Percentiles rank a stretch among this genome's conserved stretches.
phyloP scores from a whole-genome alignment of 1,284 basidiomycete genomes.

The Ganoderma multipileum region DNA sequence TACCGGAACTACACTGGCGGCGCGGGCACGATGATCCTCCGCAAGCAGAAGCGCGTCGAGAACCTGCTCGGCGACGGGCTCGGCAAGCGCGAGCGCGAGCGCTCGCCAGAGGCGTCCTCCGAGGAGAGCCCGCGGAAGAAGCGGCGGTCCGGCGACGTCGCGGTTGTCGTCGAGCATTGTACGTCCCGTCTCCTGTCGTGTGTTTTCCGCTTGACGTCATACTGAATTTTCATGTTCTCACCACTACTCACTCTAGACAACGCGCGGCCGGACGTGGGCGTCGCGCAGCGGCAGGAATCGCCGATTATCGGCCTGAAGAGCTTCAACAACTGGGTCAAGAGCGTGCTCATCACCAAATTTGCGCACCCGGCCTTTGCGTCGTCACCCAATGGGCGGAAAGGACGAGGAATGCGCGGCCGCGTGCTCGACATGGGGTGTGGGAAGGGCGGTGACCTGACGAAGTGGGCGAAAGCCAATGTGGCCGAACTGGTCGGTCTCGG shows the following conservation, averaged over 20 bases:
- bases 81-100: slow-evolving; percentile 59
- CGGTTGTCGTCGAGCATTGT: slow-evolving; percentile 78
- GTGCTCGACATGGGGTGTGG: slow-evolving; percentile 98
- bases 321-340: slow-evolving; percentile 99
- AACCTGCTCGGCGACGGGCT: slow-evolving; percentile 36
- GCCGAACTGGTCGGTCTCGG: slow-evolving; percentile 85
- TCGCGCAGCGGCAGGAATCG: slow-evolving; percentile 85
- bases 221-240: background rate
- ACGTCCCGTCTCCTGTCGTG: slow-evolving; percentile 38
- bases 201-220: slow-evolving; percentile 20
- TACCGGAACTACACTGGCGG: slow-evolving; percentile 64
- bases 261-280: slow-evolving; percentile 88
- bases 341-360: slow-evolving; percentile 90
- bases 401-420: slow-evolving; percentile 56
- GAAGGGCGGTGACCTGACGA: slow-evolving; percentile 96
- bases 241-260: slow-evolving; percentile 71
- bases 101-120: slow-evolving; percentile 45
- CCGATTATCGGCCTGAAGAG: slow-evolving; percentile 96
- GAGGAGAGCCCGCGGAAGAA: slow-evolving; percentile 46
- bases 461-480: slow-evolving; percentile 93
- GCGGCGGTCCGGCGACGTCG: slow-evolving; percentile 70
- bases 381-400: slow-evolving; percentile 38
- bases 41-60: slow-evolving; percentile 64
- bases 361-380: slow-evolving; percentile 66
- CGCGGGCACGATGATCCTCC: slow-evolving; percentile 59